These are phyloP conservation scores for Cryphonectria naterciae DNA, from an alignment of 2,329 filamentous ascomycete genomes.

Conservation along the genomic window DNA sequence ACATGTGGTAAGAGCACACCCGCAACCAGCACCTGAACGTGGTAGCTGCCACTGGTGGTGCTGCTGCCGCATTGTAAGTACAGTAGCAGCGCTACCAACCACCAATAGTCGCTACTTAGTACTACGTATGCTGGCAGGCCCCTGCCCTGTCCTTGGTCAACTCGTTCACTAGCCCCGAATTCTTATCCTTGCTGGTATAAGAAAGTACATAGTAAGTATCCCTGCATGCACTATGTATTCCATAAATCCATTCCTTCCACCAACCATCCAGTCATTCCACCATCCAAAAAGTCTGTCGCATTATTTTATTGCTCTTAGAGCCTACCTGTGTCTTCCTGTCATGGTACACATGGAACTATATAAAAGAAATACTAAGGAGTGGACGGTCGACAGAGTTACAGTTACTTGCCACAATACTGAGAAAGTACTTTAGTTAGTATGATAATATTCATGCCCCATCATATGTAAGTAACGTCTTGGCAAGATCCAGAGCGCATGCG, in stretches of 20 bases:
- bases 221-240: not conserved
- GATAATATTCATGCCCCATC: not conserved
- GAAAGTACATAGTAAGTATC: not conserved
- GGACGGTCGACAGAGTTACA: not conserved
- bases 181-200: not conserved
- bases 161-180: not conserved
- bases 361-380: no score
- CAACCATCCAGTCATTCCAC: no score
- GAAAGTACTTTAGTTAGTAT: not conserved
- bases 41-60: no score
- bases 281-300: not conserved
- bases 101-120: not conserved
- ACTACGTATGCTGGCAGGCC: not conserved
- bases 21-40: not conserved
- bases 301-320: not conserved
- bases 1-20: not conserved
- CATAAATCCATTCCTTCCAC: not conserved
- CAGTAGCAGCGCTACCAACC: not conserved
- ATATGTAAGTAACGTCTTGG: not conserved
- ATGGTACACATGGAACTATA: no score
- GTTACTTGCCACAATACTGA: not conserved
- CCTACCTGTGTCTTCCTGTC: no score
- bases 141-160: not conserved
- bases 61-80: not conserved
- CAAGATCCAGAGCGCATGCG: not conserved